A percentile compares a stretch with the other conserved stretches of the same genome.
Evolutionary conservation across 805 yeast species (phyloP).

Genomic region (Wickerhamomyces bisporus): DNA sequence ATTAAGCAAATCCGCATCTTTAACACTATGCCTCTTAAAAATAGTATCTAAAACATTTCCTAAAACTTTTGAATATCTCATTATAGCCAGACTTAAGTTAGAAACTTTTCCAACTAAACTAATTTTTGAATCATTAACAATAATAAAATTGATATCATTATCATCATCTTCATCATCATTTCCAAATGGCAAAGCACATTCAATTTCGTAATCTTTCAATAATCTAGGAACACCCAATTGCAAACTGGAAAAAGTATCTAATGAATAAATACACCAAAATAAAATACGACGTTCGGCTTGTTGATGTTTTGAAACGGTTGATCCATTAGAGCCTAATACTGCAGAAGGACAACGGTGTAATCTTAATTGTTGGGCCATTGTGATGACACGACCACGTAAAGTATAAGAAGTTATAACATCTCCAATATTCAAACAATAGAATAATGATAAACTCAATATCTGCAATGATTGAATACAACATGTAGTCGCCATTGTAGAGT

Average conservation of each 20-base stretch:
- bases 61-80: slow-evolving; percentile 66
- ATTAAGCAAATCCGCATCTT: slow-evolving; percentile 4
- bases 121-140: slow-evolving; percentile 53
- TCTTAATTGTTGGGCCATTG: slow-evolving; percentile 83
- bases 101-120: slow-evolving; percentile 68
- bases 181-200: slow-evolving; percentile 76
- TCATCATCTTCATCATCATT: slow-evolving; percentile 37
- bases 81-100: slow-evolving; percentile 54
- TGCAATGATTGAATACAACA: slow-evolving; percentile 69
- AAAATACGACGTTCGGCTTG: slow-evolving; percentile 79
- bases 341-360: slow-evolving; percentile 86
- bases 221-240: slow-evolving; percentile 80
- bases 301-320: slow-evolving; percentile 59
- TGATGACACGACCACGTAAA: slow-evolving; percentile 66
- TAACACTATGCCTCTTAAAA: slow-evolving; percentile 45
- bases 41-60: slow-evolving; percentile 70
- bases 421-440: slow-evolving; percentile 69
- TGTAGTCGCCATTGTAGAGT: slow-evolving; percentile 52
- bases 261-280: slow-evolving; percentile 78
- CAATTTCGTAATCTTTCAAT: slow-evolving; percentile 74
- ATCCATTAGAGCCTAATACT: slow-evolving; percentile 61
- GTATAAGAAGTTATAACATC: slow-evolving; percentile 71
- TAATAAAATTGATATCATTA: slow-evolving; percentile 48
- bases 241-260: slow-evolving; percentile 71
- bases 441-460: slow-evolving; percentile 59